Base-by-base conservation (phyloP, 495 filamentous ascomycete species). In the Penicillium subrubescens region DNA sequence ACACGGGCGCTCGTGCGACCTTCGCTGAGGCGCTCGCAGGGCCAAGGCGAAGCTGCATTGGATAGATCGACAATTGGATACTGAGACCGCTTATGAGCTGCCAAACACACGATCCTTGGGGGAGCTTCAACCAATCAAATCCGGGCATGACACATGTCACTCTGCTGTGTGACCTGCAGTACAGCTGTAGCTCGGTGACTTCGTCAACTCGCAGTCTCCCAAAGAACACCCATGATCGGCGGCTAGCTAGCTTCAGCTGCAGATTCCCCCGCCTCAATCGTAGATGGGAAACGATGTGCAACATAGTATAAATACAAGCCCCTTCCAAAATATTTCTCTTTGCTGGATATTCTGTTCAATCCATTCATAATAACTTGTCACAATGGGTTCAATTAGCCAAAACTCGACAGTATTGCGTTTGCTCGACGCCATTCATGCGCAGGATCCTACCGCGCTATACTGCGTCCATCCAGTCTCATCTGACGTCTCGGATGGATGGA, bases 401-500 rank as follows among this genome's bases (percentile, higher is more conserved):
- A 33, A 54, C 23, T 35, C 21, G 8, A 62, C 64, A 19, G 27
- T 53, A 5, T 39, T 66, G 44, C 64, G 54, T 27, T 50, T 68
- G n/a, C 29, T 87, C 31, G 85, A 89, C 60, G 76, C 82, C 6
- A 62, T 76, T 8, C 82, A 81, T 10, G 37, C 44, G 5, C 69
- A 29, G 29, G 73, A 76, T 0, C 83, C 85, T 3, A 64, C 74
- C 1, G 66, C 69, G 6, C 74, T 81, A 48, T 84, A 73, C 53
- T 75, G 81, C 44, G 70, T 74, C 15, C 65, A 84, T 35, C 82
- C 84, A 15, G 67, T 71, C 3, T 78, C 77, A 0, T 66, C 73
- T 5, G 62, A 83, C 43, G 71, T 81, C 3, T 70, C 73, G n/a
- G 77, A 87, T 53, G 86, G 85, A 5, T 88, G 84, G 76, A 75